Conservation (phyloP, 148 eudicot species). For the Dysphania ambrosioides region DNA sequence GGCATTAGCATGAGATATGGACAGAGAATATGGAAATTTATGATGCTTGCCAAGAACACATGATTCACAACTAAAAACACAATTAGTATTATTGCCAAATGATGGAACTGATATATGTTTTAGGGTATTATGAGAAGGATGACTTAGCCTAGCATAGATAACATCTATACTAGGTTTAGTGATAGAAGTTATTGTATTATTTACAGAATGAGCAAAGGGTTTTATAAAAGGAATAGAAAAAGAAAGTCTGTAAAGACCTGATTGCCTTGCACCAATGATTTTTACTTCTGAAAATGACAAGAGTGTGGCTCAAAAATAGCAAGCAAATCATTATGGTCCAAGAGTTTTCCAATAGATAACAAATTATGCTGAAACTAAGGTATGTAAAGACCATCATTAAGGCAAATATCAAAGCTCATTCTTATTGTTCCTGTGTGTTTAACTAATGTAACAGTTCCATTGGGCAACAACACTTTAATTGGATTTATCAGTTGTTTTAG, state of each 20-base stretch:
- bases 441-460: not conserved
- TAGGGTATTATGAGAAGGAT: not conserved
- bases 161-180: not conserved
- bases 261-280: not conserved
- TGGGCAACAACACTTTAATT: not conserved
- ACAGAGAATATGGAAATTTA: not conserved
- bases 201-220: too few relatives aligned
- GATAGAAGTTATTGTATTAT: not conserved
- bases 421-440: not conserved
- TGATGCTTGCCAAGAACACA: not conserved
- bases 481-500: not conserved
- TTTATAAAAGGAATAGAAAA: not conserved
- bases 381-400: not conserved
- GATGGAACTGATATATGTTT: not conserved
- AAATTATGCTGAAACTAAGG: not conserved
- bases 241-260: not conserved
- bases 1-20: not conserved
- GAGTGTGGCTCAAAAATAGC: not conserved
- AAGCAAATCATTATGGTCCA: not conserved
- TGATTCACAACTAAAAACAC: not conserved
- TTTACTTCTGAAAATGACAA: not conserved
- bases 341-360: not conserved
- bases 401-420: not conserved
- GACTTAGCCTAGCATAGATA: not conserved
- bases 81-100: not conserved